Conservation (phyloP, 176 grass and related monocot species). For the Zea mays region DNA sequence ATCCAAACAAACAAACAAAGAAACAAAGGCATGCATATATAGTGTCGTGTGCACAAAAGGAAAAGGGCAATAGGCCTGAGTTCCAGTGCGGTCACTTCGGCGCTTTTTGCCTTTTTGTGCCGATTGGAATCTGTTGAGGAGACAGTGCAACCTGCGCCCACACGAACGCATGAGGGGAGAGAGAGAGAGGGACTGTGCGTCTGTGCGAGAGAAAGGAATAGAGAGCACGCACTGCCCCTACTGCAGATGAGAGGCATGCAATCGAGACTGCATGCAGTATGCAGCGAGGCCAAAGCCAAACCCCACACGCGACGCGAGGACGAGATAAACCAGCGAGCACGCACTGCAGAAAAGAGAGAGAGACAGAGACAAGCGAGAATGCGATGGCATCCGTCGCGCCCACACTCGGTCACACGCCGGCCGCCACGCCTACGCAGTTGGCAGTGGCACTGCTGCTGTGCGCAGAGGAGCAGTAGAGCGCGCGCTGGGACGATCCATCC, state of each 20-base stretch:
- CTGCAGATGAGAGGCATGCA: too few relatives aligned
- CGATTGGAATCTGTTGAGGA: constrained; percentile 3
- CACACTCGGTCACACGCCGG: background rate
- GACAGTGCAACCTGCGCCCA: background rate
- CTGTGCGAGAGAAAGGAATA: background rate
- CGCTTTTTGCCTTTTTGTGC: background rate
- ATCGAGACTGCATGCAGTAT: background rate
- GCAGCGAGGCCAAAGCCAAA: background rate
- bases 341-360: background rate
- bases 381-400: background rate
- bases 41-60: background rate
- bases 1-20: background rate
- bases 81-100: background rate
- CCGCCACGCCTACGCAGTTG: too few relatives aligned
- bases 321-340: background rate
- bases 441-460: background rate
- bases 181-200: background rate
- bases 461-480: background rate
- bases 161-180: background rate
- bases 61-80: background rate
- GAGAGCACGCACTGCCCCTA: background rate
- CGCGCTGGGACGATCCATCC: constrained; percentile 23
- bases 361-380: background rate
- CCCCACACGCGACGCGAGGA: background rate
- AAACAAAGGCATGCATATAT: background rate